Evolutionary conservation across 2,329 filamentous ascomycete genomes (phyloP), one percentile per base, ranked within the genome.

Genomic region (Didymella pinodella): DNA sequence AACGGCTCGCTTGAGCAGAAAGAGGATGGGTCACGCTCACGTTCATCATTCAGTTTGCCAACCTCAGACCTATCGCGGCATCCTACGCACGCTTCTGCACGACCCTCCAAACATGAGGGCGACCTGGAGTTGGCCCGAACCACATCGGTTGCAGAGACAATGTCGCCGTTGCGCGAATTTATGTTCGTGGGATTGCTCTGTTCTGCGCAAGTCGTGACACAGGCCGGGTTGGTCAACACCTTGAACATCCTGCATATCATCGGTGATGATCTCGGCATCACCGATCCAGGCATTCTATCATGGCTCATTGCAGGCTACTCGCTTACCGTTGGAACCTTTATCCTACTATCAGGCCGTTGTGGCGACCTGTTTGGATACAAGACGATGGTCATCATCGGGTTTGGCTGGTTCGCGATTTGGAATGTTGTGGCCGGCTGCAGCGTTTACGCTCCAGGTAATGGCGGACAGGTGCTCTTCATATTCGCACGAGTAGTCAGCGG

Each of bases 291-390:
- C 28, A 73, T 79, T n/a, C 73, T 81, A n/a, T 72, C 76, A 22
- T 84, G 82, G 83, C 72, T 82, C 29, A 75, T 81, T 49, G 81
- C 82, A 12, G 79, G 78, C 11, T 84, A 82, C 66, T 78, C 77
- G 40, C 72, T 84, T 41, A 82, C 81, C 0, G 78, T 81, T 2
- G 82, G 83, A 11, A 83, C 80, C 4, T 83, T 84, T 65, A 83
- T 84, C 50, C 75, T 84, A 8, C 65, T 82, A 3, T 78, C 81
- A 1, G 83, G 82, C 0, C 77, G 82, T 3, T 74, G 84, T 2
- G 82, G 82, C 12, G 82, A 84, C 67, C 61, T 83, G 29, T 83
- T 80, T 56, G 83, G 83, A 7, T 80, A 83, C 67, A 83, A 82
- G 68, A 74, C 67, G 4, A 75, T 84, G 57, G 78, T 85, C 57